Percentiles rank a stretch among this genome's conserved stretches.
phyloP scores from a whole-genome alignment of 176 grass and related monocot species.

The bread wheat (Triticum aestivum) region DNA sequence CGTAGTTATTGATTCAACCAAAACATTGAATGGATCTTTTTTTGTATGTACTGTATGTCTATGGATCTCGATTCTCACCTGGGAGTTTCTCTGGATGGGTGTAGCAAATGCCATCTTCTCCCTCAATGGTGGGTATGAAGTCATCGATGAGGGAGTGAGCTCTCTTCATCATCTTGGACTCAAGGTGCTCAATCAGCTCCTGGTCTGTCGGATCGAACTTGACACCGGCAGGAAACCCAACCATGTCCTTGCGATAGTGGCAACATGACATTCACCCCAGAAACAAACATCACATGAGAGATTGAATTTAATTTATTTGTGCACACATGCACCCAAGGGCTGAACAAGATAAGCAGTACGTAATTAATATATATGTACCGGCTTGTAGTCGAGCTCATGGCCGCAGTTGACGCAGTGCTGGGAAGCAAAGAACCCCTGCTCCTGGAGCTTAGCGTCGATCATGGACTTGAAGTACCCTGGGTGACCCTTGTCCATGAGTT shows the following conservation, averaged over 20 bases:
- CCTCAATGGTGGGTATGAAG: conserved; percentile 76
- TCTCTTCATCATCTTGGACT: conserved; percentile 54
- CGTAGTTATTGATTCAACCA: not conserved
- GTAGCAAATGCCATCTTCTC: conserved; percentile 89
- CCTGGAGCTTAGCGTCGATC: conserved; percentile 43
- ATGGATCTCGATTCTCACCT: conserved; percentile 34
- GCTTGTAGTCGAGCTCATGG: conserved; percentile 49
- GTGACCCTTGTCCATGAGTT: conserved; percentile 26
- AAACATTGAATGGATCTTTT: not conserved
- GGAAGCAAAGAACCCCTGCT: conserved; percentile 26
- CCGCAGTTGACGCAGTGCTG: conserved; percentile 57
- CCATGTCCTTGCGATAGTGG: conserved; percentile 43
- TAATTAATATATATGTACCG: conserved; percentile 27
- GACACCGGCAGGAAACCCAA: conserved; percentile 72
- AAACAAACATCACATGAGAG: not conserved
- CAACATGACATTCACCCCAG: not conserved
- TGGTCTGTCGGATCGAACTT: conserved; percentile 88
- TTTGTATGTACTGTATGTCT: not conserved
- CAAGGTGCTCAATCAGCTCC: conserved; percentile 81
- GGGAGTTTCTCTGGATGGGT: conserved; percentile 95
- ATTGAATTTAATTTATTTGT: not conserved
- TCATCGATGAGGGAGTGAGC: conserved; percentile 79
- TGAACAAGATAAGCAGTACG: not conserved
- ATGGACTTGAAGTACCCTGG: not conserved
- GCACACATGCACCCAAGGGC: not conserved